phyloP scores from a whole-genome alignment of 495 filamentous ascomycete genomes.

The Hypoxylon trugodes region DNA sequence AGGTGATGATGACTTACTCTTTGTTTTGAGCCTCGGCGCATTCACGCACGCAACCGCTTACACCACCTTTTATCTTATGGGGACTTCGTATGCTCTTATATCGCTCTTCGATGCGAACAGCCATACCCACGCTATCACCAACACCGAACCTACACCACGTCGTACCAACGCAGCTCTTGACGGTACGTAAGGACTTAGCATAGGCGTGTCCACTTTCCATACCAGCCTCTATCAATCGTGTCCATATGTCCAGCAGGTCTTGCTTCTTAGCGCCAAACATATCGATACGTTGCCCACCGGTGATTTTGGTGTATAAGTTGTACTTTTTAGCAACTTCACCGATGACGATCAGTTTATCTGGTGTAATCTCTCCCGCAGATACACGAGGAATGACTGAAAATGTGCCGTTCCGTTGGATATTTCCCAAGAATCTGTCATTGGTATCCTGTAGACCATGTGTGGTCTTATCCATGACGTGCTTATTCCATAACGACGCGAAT shows the following conservation, averaged over 20 bases:
- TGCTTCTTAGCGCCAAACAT: constrained; percentile 96
- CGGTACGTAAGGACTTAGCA: constrained; percentile 88
- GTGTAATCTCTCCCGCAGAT: constrained; percentile 87
- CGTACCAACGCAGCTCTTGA: constrained; percentile 94
- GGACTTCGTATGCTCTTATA: constrained; percentile 93
- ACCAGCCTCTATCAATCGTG: constrained; percentile 82
- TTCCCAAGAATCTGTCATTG: constrained; percentile 91
- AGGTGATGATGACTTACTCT: constrained; percentile 64
- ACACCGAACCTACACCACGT: constrained; percentile 96
- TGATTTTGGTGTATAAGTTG: constrained; percentile 92
- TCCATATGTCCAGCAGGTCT: constrained; percentile 91
- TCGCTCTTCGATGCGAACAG: constrained; percentile 87
- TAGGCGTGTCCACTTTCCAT: constrained; percentile 97
- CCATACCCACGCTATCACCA: constrained; percentile 97
- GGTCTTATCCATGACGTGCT: constrained; percentile 79
- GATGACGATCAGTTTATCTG: constrained; percentile 88
- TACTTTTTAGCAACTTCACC: constrained; percentile 91
- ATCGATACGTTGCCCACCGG: constrained; percentile 93
- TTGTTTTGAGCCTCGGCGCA: constrained; percentile 97
- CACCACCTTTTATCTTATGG: constrained; percentile 94
- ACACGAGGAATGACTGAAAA: constrained; percentile 91
- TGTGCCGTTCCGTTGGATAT: constrained; percentile 94
- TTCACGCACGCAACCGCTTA: constrained; percentile 91
- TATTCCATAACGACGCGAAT: constrained; percentile 84
- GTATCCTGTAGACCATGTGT: constrained; percentile 90